Evolutionary conservation across 208 protist genomes (phyloP).

Genomic region (Strigomonas culicis): DNA sequence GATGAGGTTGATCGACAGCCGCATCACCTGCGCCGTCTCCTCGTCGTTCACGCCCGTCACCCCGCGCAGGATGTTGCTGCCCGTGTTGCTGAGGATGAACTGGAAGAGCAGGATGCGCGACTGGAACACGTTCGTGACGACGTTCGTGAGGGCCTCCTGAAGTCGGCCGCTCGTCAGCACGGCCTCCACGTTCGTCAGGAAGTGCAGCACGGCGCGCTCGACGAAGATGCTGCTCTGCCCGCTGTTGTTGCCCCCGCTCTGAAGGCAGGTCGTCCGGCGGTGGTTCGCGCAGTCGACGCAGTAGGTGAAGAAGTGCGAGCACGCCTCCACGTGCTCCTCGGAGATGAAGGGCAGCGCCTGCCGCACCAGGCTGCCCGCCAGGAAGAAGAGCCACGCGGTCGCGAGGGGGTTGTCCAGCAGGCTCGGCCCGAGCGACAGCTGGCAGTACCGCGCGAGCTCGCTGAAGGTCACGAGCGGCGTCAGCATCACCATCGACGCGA

Average conservation of each 20-base stretch:
- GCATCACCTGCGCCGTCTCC: constrained; percentile 63
- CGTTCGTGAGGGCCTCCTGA: constrained; percentile 34
- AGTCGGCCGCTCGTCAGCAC: constrained; percentile 47
- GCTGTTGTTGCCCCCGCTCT: background rate
- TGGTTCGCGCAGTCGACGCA: constrained; percentile 67
- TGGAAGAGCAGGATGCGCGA: constrained; percentile 63
- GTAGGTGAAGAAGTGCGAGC: constrained; percentile 60
- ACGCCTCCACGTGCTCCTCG: constrained; percentile 29
- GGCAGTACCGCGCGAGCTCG: constrained; percentile 45
- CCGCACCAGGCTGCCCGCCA: constrained; percentile 50
- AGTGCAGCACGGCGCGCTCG: constrained; percentile 66
- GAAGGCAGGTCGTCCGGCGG: constrained; percentile 15
- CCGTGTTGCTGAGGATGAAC: constrained; percentile 76
- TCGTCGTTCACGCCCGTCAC: constrained; percentile 30
- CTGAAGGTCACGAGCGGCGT: constrained; percentile 39
- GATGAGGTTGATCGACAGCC: constrained; percentile 68
- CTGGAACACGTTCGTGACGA: constrained; percentile 74
- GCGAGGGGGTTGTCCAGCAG: constrained; percentile 53
- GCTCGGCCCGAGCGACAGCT: constrained; percentile 37
- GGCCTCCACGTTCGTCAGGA: constrained; percentile 57
- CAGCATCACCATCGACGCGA: constrained; percentile 43
- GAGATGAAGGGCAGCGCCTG: constrained; percentile 50
- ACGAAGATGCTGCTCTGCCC: constrained; percentile 43
- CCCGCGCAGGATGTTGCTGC: constrained; percentile 72
- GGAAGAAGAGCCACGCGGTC: constrained; percentile 79